Percentiles rank a stretch among this genome's conserved stretches.
These are phyloP conservation scores for Plectosphaerella cucumerina DNA, from an alignment of 2,329 filamentous ascomycete genomes.

Conservation along the genomic window DNA sequence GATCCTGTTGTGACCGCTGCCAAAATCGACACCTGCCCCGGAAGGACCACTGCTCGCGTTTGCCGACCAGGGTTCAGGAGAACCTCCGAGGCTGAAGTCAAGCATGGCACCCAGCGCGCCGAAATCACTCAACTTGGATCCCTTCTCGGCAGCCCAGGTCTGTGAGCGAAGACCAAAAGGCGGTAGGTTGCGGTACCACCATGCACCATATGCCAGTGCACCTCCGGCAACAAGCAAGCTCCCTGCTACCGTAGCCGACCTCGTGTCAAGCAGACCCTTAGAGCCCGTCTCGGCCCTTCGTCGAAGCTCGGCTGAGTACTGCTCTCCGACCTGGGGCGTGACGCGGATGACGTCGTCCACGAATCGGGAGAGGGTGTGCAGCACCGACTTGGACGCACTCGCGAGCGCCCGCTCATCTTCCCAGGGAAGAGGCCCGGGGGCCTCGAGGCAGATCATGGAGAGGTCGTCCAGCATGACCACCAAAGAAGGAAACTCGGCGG, in stretches of 20 bases:
- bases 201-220: slow-evolving; percentile 32
- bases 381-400: slow-evolving; percentile 14
- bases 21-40: slow-evolving; percentile 3
- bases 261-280: slow-evolving; percentile 24
- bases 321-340: slow-evolving; percentile 27
- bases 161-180: slow-evolving; percentile 42
- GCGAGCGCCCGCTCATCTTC: neutral
- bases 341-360: slow-evolving; percentile 30
- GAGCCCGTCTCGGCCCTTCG: slow-evolving; percentile 27
- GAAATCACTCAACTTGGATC: slow-evolving; percentile 32
- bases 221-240: slow-evolving; percentile 31
- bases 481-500: slow-evolving; percentile 18
- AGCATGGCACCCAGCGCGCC: slow-evolving; percentile 45
- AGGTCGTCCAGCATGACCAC: slow-evolving; percentile 25
- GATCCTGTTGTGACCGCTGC: slow-evolving; percentile 5
- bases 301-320: slow-evolving; percentile 31
- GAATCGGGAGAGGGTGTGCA: slow-evolving; percentile 22
- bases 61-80: slow-evolving; percentile 4
- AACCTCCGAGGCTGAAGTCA: slow-evolving; percentile 10
- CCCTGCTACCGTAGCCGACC: slow-evolving; percentile 24
- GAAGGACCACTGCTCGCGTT: slow-evolving; percentile 3
- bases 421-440: slow-evolving; percentile 21
- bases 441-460: slow-evolving; percentile 15
- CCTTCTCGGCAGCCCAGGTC: slow-evolving; percentile 31
- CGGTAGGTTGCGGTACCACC: slow-evolving; percentile 34